Conservation (phyloP, 83 land plant genomes). For the Picea abies region DNA sequence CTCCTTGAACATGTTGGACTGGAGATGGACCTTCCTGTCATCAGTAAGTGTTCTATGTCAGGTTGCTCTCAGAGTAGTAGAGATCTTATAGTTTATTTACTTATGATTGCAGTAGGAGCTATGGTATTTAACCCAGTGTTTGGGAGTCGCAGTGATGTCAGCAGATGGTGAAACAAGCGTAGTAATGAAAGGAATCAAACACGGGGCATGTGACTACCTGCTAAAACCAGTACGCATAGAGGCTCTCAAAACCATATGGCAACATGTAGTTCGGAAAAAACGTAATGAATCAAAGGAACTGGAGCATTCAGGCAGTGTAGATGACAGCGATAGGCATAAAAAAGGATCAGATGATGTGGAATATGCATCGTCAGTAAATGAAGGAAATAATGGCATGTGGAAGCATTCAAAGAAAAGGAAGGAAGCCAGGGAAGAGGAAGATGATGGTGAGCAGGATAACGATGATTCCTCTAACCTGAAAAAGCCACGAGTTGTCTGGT, state of each 20-base stretch:
- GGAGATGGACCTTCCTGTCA: slow-evolving; percentile 68
- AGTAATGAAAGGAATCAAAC: slow-evolving; percentile 67
- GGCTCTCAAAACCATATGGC: slow-evolving; percentile 61
- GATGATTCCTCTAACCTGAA: slow-evolving; percentile 44
- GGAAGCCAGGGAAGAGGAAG: slow-evolving; percentile 48
- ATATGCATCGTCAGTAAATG: slow-evolving; percentile 48
- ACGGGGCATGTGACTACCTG: slow-evolving; percentile 76
- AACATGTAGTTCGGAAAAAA: slow-evolving; percentile 62
- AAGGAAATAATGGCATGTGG: slow-evolving; percentile 24
- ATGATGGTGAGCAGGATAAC: slow-evolving; percentile 32
- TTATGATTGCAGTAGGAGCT: neutral
- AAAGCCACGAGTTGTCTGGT: slow-evolving; percentile 74
- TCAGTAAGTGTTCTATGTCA: slow-evolving; percentile 39
- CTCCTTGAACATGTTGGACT: slow-evolving; percentile 48
- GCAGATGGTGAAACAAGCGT: slow-evolving; percentile 46
- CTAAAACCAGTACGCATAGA: slow-evolving; percentile 69
- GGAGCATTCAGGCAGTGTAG: slow-evolving; percentile 42
- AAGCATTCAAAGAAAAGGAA: slow-evolving; percentile 46
- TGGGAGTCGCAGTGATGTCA: slow-evolving; percentile 63
- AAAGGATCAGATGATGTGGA: slow-evolving; percentile 46
- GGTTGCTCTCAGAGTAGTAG: neutral
- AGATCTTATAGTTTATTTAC: neutral
- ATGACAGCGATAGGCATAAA: slow-evolving; percentile 48
- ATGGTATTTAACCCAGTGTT: neutral
- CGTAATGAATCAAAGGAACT: slow-evolving; percentile 28